Conservation (phyloP, 805 yeast genomes). For the Zygosaccharomyces rouxii region DNA sequence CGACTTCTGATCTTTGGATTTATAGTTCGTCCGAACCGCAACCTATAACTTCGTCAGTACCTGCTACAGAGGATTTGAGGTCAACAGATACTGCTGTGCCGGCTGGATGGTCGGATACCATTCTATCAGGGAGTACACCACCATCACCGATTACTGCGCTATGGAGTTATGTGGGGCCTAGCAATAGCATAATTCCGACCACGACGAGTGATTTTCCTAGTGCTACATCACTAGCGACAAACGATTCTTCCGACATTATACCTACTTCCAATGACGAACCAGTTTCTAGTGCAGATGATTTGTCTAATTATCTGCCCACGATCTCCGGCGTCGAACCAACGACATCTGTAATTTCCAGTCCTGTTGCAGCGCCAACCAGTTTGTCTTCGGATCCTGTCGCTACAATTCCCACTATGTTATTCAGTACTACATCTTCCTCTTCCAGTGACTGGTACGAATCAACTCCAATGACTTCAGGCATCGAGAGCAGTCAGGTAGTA, state of each 20-base stretch:
- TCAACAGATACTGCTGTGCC: not conserved
- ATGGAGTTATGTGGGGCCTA: not conserved
- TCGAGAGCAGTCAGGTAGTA: not conserved
- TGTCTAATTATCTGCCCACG: not conserved
- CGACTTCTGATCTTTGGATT: not conserved
- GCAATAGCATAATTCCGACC: not conserved
- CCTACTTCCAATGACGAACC: not conserved
- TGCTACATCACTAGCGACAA: not conserved
- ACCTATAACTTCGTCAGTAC: not conserved
- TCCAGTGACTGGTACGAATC: not conserved
- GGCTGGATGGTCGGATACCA: not conserved
- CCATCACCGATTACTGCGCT: not conserved
- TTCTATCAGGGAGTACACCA: not conserved
- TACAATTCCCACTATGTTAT: too few species aligned
- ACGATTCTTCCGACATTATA: too few species aligned
- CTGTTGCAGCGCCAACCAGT: not conserved
- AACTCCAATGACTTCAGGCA: not conserved
- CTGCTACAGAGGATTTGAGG: not conserved
- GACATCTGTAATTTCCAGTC: not conserved
- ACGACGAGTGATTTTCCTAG: not conserved
- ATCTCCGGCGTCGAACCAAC: not conserved
- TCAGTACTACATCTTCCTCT: not conserved
- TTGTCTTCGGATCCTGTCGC: not conserved
- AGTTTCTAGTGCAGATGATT: not conserved
- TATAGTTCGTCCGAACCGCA: not conserved